Conservation (phyloP, 2,329 filamentous ascomycete genomes). For the Stromatinia cepivora region DNA sequence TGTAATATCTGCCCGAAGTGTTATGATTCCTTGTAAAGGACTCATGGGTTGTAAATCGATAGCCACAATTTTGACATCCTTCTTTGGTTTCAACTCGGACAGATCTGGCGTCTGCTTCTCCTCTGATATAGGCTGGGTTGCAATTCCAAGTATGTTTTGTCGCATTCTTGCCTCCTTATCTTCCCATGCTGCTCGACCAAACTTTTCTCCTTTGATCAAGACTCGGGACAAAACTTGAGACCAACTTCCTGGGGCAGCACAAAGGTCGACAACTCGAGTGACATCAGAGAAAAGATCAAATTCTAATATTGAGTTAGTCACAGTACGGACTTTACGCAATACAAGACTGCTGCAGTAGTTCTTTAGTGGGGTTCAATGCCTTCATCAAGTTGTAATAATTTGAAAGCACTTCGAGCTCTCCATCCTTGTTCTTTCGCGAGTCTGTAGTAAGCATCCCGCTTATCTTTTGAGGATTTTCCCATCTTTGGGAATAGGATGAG, state of each 20-base stretch:
- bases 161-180: constrained; percentile 72
- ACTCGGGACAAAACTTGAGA: constrained; percentile 93
- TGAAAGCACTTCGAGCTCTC: constrained; percentile 95
- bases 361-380: constrained; percentile 44
- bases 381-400: constrained; percentile 91
- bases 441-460: constrained; percentile 95
- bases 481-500: constrained; percentile 48
- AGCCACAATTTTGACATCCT: constrained; percentile 88
- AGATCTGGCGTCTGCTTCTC: constrained; percentile 33
- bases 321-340: neutral
- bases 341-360: constrained; percentile 10
- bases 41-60: constrained; percentile 97
- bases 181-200: constrained; percentile 83
- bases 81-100: constrained; percentile 47
- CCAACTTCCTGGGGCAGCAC: constrained; percentile 95
- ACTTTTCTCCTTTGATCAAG: constrained; percentile 88
- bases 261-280: constrained; percentile 90
- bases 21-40: constrained; percentile 87
- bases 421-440: constrained; percentile 98
- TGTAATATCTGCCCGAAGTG: constrained; percentile 92
- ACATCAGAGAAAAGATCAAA: constrained; percentile 92
- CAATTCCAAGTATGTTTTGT: constrained; percentile 55
- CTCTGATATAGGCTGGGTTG: constrained; percentile 27
- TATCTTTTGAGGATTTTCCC: constrained; percentile 98
- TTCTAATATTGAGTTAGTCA: constrained; percentile 50